These are phyloP conservation scores for Hericium coralloides DNA, from an alignment of 768 basidiomycete genomes.

Conservation along the genomic window DNA sequence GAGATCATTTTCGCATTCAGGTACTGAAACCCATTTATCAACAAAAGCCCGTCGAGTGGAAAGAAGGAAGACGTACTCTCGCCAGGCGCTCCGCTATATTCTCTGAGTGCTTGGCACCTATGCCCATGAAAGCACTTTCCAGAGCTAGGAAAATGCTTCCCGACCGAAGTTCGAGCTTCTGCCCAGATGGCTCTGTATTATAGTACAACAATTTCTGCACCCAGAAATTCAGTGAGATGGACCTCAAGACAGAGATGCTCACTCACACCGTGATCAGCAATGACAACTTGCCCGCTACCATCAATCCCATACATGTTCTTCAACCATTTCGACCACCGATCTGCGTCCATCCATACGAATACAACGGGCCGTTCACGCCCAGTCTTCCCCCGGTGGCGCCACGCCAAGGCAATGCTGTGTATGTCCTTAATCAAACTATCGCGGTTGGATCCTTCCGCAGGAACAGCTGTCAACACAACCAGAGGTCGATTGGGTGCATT, in stretches of 20 bases:
- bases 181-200: constrained; percentile 50
- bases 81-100: constrained; percentile 59
- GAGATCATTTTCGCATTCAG: constrained; percentile 21
- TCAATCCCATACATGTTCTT: constrained; percentile 83
- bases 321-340: constrained; percentile 81
- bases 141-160: constrained; percentile 59
- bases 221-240: background rate
- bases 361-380: constrained; percentile 47
- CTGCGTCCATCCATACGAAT: constrained; percentile 86
- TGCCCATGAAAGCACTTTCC: constrained; percentile 50
- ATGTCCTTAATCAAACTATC: constrained; percentile 38
- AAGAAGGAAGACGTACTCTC: constrained; percentile 36
- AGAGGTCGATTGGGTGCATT: constrained; percentile 65
- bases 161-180: constrained; percentile 45
- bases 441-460: constrained; percentile 19
- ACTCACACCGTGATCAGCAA: constrained; percentile 74
- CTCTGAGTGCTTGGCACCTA: constrained; percentile 53
- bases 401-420: constrained; percentile 46
- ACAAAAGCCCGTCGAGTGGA: background rate
- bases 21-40: constrained; percentile 15
- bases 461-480: constrained; percentile 64
- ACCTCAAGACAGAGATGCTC: background rate
- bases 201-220: constrained; percentile 67
- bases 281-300: constrained; percentile 39
- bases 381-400: constrained; percentile 37